Base-by-base conservation (phyloP, 1,284 basidiomycete genomes). In the Naganishia cerealis region DNA sequence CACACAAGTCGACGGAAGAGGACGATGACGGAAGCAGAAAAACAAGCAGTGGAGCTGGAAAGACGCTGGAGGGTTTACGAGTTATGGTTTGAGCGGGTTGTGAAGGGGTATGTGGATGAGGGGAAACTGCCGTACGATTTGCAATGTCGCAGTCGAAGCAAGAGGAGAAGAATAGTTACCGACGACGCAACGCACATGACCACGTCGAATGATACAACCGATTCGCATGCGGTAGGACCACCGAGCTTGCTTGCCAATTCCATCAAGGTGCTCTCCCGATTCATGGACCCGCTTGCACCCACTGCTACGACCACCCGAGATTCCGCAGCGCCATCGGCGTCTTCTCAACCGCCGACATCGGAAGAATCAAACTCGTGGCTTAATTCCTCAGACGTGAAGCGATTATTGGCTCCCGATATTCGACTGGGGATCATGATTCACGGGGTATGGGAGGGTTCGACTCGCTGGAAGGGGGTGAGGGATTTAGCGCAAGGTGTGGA, bases 51-150 rank as follows among this genome's bases (percentile, higher is more conserved):
- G n/a, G 46, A 50, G 21, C 5, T 9, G 50, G 61, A 53, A n/a
- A 36, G 50, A 29, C 46, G 59, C 3, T 63, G 61, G 61, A 53
- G 36, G 21, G 7, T 63, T 21, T 63, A 63, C 50, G 61, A 63
- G 50, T 24, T 52, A 12, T 63, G 61, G 61, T 63, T 26, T 40
- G 50, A 40, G 13, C 38, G 26, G 24, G 61, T 54, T 24, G 16
- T 63, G 38, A 29, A 26, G 16, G 48, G 24, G 3, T 63, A 40
- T n/a, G 50, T 63, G n/a, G 39, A 40, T 18, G 61, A 63, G 5
- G 61, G 40, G 24, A 46, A 54, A 40, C n/a, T 63, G 18, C 61
- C 61, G n/a, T 63, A 40, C 13, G 61, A 42, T 3, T 36, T 63
- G 42, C 29, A 38, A 24, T 39, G 38, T 18, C 50, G 50, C 3